Conservation (phyloP, 2,329 filamentous ascomycete species). For the Ceratocystis alfenasii region DNA sequence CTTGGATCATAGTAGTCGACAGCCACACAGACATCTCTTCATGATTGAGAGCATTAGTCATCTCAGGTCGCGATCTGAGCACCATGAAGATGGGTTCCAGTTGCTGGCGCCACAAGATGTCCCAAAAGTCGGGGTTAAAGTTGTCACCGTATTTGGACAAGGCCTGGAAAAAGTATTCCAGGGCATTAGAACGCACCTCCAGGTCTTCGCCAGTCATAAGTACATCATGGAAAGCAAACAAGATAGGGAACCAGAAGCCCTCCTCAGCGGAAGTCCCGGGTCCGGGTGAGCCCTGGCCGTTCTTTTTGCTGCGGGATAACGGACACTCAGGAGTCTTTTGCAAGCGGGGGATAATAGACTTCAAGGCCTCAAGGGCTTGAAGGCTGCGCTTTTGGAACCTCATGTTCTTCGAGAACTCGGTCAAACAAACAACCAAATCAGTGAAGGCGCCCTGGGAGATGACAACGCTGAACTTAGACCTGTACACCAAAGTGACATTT, state of each 20-base stretch:
- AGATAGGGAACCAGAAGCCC: slow-evolving; percentile 94
- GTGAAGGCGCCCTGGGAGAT: slow-evolving; percentile 95
- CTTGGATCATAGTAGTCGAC: slow-evolving; percentile 98
- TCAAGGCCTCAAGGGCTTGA: slow-evolving; percentile 87
- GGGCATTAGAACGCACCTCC: slow-evolving; percentile 78
- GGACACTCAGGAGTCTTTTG: slow-evolving; percentile 91
- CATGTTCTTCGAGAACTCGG: slow-evolving; percentile 97
- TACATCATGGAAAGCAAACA: slow-evolving; percentile 97
- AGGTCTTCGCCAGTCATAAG: slow-evolving; percentile 98
- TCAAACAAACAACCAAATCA: slow-evolving; percentile 89
- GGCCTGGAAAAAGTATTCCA: slow-evolving; percentile 95
- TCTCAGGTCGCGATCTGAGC: slow-evolving; percentile 86
- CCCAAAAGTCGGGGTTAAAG: slow-evolving; percentile 93
- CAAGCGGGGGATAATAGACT: slow-evolving; percentile 89
- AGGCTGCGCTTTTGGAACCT: slow-evolving; percentile 98
- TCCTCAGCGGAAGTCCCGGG: slow-evolving; percentile 84
- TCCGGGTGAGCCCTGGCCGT: slow-evolving; percentile 33
- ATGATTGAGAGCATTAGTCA: slow-evolving; percentile 88
- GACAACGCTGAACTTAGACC: slow-evolving; percentile 86
- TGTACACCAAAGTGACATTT: slow-evolving; percentile 92
- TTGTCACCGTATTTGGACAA: slow-evolving; percentile 80
- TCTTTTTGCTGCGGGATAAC: slow-evolving; percentile 51
- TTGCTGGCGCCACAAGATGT: slow-evolving; percentile 92
- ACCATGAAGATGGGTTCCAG: slow-evolving; percentile 99
- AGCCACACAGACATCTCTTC: slow-evolving; percentile 98